phyloP scores from a whole-genome alignment of 176 grass and related monocot genomes.

The Luzula sylvatica region DNA sequence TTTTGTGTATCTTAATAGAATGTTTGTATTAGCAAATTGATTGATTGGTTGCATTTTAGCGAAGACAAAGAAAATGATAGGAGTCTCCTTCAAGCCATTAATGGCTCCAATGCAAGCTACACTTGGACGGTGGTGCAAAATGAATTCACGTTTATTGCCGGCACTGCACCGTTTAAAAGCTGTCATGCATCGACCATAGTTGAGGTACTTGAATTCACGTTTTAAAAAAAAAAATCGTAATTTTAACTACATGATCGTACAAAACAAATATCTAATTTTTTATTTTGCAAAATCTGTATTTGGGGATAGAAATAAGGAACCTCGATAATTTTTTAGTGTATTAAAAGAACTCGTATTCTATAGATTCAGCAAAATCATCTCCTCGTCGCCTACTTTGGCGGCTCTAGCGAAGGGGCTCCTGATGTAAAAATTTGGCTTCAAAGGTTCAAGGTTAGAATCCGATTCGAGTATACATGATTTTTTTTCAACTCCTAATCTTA shows the following conservation, averaged over 20 bases:
- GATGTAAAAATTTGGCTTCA: slow-evolving; percentile 38
- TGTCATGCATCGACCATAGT: slow-evolving; percentile 40
- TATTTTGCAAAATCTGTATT: background rate
- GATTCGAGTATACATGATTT: no score
- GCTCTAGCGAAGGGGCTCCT: slow-evolving; percentile 28
- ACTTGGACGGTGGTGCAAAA: slow-evolving; percentile 15
- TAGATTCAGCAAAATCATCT: slow-evolving; percentile 26
- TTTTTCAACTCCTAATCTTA: no score
- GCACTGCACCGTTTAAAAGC: slow-evolving; percentile 18
- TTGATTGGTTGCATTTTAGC: background rate
- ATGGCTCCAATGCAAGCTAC: slow-evolving; percentile 6
- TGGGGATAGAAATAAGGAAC: background rate
- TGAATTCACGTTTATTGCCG: slow-evolving; percentile 26
- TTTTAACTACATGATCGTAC: background rate
- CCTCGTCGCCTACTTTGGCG: slow-evolving; percentile 27
- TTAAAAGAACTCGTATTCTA: background rate
- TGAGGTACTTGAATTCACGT: slow-evolving; percentile 9
- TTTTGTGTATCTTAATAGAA: background rate
- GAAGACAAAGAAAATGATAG: slow-evolving; percentile 1
- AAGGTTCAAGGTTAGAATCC: slow-evolving; percentile 28
- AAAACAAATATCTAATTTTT: background rate
- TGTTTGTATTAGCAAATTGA: background rate
- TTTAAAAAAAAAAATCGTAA: no score
- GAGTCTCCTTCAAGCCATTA: slow-evolving; percentile 7
- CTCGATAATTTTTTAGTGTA: background rate